Evolutionary conservation across 148 eudicot genomes (phyloP).

Genomic region (Silene uniflora): DNA sequence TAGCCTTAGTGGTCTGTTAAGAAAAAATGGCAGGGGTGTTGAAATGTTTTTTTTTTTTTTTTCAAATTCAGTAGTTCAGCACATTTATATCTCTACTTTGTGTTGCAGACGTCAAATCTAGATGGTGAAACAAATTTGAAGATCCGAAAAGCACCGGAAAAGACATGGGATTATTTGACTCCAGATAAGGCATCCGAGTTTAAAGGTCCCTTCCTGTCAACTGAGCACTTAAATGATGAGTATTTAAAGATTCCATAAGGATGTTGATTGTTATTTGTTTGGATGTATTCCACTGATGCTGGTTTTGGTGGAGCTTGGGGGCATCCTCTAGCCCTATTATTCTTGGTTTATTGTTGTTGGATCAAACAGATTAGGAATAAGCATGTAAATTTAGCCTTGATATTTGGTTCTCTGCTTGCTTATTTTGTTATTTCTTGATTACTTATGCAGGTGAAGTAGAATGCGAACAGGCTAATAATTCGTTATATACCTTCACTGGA

Average conservation of each 20-base stretch:
- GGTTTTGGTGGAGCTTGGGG: not conserved
- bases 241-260: not conserved
- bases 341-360: not conserved
- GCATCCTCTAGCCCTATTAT: not conserved
- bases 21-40: not conserved
- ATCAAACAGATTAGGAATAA: constrained; percentile 4
- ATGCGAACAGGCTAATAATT: constrained; percentile 98
- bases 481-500: constrained; percentile 93
- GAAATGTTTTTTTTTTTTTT: not conserved
- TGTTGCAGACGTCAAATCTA: constrained; percentile 84
- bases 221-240: not conserved
- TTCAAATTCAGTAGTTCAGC: constrained; percentile 1
- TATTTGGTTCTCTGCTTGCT: constrained; percentile 14
- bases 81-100: constrained; percentile 12
- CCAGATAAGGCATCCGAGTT: constrained; percentile 81
- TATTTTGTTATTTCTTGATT: constrained; percentile 6
- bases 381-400: constrained; percentile 3
- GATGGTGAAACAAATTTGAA: constrained; percentile 99
- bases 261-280: not conserved
- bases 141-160: constrained; percentile 92
- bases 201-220: constrained; percentile 44
- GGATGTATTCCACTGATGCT: not conserved
- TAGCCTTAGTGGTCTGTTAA: not conserved
- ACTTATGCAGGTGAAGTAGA: constrained; percentile 75
- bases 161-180: constrained; percentile 84